These are phyloP conservation scores for Vigna radiata DNA, from an alignment of 306 rosid species.

Conservation along the genomic window DNA sequence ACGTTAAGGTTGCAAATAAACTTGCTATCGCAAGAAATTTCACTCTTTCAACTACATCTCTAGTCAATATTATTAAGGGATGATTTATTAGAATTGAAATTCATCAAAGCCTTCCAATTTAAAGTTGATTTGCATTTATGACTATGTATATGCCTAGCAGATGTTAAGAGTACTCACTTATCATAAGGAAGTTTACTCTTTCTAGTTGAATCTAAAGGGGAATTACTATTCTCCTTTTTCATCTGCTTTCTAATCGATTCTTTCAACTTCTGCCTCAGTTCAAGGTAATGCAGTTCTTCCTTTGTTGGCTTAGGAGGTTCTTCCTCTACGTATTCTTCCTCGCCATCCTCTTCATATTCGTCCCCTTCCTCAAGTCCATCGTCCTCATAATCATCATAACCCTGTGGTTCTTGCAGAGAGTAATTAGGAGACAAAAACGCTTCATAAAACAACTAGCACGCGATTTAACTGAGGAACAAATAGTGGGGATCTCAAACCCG, in stretches of 20 bases:
- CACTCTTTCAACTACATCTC: slow-evolving; percentile 31
- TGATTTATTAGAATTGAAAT: background rate
- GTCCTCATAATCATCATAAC: slow-evolving; percentile 49
- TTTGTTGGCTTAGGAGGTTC: slow-evolving; percentile 61
- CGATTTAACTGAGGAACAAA: background rate
- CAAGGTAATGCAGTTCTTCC: slow-evolving; percentile 73
- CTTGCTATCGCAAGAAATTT: slow-evolving; percentile 7
- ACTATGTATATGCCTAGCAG: background rate
- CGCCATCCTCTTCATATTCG: slow-evolving; percentile 61
- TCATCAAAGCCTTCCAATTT: background rate
- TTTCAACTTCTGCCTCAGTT: slow-evolving; percentile 73
- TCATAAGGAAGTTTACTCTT: slow-evolving; percentile 72
- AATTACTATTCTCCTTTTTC: slow-evolving; percentile 58
- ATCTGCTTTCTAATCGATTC: slow-evolving; percentile 65
- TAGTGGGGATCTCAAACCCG: background rate
- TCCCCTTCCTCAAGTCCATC: slow-evolving; percentile 41
- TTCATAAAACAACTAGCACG: background rate
- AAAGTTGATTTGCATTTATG: background rate
- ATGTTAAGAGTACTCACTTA: slow-evolving; percentile 67
- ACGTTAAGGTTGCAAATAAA: slow-evolving; percentile 25
- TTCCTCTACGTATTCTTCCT: slow-evolving; percentile 54
- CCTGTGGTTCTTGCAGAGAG: slow-evolving; percentile 47
- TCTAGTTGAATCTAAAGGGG: slow-evolving; percentile 45
- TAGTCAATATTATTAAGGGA: slow-evolving; percentile 19
- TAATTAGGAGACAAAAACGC: background rate